Evolutionary conservation across 129 eudicot species (phyloP).

Genomic region (Saussurea involucrata): DNA sequence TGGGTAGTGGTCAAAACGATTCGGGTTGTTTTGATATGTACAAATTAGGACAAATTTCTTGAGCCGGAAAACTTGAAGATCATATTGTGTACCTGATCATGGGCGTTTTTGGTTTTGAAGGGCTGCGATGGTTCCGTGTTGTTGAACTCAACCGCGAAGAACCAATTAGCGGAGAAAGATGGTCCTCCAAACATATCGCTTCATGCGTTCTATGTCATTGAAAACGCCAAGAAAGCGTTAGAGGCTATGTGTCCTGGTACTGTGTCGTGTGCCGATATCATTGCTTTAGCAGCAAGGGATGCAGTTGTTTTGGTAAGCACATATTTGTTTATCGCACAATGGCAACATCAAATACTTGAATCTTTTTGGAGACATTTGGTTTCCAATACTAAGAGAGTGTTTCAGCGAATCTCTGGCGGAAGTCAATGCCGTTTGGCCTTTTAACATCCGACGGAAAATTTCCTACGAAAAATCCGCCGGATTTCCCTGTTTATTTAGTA

Average conservation of each 20-base stretch:
- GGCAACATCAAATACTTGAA: neutral
- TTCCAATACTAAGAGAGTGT: neutral
- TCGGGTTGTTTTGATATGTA: no score
- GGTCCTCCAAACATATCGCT: conserved; percentile 47
- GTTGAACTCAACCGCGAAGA: conserved; percentile 30
- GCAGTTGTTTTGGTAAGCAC: conserved; percentile 41
- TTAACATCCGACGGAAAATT: no score
- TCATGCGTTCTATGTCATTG: conserved; percentile 41
- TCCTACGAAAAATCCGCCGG: no score
- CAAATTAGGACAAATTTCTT: no score
- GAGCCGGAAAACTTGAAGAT: no score
- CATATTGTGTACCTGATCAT: neutral
- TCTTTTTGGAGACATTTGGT: neutral
- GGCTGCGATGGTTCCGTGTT: conserved; percentile 53
- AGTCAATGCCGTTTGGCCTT: no score
- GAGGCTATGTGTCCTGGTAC: conserved; percentile 41
- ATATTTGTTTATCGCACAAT: neutral
- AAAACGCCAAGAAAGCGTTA: conserved; percentile 33
- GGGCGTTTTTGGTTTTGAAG: conserved; percentile 19
- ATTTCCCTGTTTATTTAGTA: no score
- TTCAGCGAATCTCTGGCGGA: no score
- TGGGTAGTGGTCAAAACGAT: neutral
- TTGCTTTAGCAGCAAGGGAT: conserved; percentile 50
- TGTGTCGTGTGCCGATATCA: conserved; percentile 43
- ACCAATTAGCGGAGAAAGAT: conserved; percentile 49